Evolutionary conservation across 225 moss, liverwort and hornwort genomes (phyloP).

Genomic region (Thuidium tamariscinum): DNA sequence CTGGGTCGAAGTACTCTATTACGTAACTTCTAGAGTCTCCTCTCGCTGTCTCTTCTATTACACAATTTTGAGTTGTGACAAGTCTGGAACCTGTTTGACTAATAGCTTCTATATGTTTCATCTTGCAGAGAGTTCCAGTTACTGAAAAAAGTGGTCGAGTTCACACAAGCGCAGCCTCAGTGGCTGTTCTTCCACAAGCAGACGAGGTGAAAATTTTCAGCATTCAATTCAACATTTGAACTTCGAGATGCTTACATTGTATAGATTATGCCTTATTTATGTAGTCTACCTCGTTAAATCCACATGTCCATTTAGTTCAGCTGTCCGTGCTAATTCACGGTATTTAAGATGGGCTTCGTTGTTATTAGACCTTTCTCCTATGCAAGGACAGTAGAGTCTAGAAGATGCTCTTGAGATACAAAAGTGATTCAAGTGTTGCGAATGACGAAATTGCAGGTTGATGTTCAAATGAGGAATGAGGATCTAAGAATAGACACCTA

Average conservation of each 20-base stretch:
- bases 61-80: background rate
- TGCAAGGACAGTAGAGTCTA: background rate
- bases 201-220: slow-evolving; percentile 51
- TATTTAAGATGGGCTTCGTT: background rate
- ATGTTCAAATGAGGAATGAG: slow-evolving; percentile 77
- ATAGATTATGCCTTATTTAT: background rate
- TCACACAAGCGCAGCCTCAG: slow-evolving; percentile 95
- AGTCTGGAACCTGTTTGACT: background rate
- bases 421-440: background rate
- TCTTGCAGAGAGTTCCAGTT: slow-evolving; percentile 75
- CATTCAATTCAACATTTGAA: background rate
- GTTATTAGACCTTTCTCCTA: background rate
- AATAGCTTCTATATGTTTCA: background rate
- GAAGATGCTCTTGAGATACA: background rate
- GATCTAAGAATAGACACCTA: slow-evolving; percentile 89
- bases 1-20: background rate
- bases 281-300: background rate
- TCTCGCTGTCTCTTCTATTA: background rate
- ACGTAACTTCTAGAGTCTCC: background rate
- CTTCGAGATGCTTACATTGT: background rate
- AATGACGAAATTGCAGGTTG: slow-evolving; percentile 41
- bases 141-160: slow-evolving; percentile 95
- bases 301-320: background rate
- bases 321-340: background rate
- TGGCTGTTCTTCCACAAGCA: slow-evolving; percentile 96